Evolutionary conservation across 2,329 filamentous ascomycete species (phyloP).

Genomic region (Macrophomina pseudophaseolina): DNA sequence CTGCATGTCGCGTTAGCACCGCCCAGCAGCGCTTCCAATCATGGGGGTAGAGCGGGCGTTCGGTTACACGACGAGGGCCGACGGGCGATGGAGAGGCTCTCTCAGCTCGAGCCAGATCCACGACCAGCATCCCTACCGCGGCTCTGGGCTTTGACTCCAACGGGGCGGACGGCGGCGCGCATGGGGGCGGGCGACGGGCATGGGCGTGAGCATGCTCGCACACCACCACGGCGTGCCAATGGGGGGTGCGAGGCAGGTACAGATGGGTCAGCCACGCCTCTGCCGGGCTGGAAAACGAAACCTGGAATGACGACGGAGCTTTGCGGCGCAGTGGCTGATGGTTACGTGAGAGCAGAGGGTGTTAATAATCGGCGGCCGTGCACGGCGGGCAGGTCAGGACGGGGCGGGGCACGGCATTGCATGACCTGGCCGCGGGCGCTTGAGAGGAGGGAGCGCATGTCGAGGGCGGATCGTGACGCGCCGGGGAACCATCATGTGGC

Average conservation of each 20-base stretch:
- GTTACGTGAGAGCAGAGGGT: conserved; percentile 21
- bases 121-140: conserved; percentile 19
- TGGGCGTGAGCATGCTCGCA: conserved; percentile 12
- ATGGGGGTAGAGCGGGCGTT: conserved; percentile 9
- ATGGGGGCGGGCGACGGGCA: conserved; percentile 4
- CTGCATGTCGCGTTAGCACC: conserved; percentile 24
- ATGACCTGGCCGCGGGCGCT: too few relatives aligned
- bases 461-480: not conserved
- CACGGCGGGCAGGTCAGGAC: not conserved
- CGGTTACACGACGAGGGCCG: conserved; percentile 19
- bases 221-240: conserved; percentile 8
- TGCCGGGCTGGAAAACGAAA: conserved; percentile 15
- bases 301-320: conserved; percentile 11
- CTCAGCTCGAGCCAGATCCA: conserved; percentile 22
- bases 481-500: not conserved
- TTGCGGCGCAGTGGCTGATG: conserved; percentile 13
- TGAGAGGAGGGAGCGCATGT: not conserved
- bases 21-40: conserved; percentile 6
- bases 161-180: conserved; percentile 4
- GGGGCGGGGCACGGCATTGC: not conserved
- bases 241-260: conserved; percentile 8
- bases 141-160: conserved; percentile 17
- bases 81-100: conserved; percentile 18
- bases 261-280: conserved; percentile 11
- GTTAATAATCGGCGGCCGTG: conserved; percentile 15